These are phyloP conservation scores for Trichoderma asperellum DNA, from an alignment of 2,329 filamentous ascomycete species.

Conservation along the genomic window DNA sequence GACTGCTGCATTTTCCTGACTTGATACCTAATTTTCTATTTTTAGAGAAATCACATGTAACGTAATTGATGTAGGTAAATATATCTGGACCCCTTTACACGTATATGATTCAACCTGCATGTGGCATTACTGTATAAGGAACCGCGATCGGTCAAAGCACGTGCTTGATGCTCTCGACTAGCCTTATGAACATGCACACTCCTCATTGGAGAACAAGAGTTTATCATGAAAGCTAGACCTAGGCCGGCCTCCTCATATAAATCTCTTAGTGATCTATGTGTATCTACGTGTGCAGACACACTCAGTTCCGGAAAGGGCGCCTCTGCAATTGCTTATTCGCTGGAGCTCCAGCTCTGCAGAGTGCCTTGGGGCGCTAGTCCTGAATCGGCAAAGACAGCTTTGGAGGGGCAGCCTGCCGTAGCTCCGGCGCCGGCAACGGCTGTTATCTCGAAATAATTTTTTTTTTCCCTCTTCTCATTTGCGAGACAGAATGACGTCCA, in stretches of 20 bases:
- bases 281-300: not conserved
- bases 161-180: no score
- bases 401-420: constrained; percentile 38
- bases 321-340: constrained; percentile 9
- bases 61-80: not conserved
- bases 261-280: not conserved
- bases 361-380: constrained; percentile 35
- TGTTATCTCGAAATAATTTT: not conserved
- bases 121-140: not conserved
- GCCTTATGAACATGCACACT: not conserved
- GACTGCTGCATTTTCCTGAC: not conserved
- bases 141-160: not conserved
- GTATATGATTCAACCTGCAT: not conserved
- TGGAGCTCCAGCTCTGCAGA: constrained; percentile 34
- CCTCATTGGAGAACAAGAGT: not conserved
- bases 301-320: constrained; percentile 42
- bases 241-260: not conserved
- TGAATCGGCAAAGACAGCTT: constrained; percentile 32
- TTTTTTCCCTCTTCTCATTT: constrained; percentile 22
- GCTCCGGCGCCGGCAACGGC: not conserved
- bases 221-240: not conserved
- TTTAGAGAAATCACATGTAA: not conserved
- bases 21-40: not conserved
- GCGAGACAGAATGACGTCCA: constrained; percentile 18
- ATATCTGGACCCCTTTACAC: not conserved